Base-by-base conservation (phyloP, 2,329 filamentous ascomycete genomes). In the Fusarium redolens region DNA sequence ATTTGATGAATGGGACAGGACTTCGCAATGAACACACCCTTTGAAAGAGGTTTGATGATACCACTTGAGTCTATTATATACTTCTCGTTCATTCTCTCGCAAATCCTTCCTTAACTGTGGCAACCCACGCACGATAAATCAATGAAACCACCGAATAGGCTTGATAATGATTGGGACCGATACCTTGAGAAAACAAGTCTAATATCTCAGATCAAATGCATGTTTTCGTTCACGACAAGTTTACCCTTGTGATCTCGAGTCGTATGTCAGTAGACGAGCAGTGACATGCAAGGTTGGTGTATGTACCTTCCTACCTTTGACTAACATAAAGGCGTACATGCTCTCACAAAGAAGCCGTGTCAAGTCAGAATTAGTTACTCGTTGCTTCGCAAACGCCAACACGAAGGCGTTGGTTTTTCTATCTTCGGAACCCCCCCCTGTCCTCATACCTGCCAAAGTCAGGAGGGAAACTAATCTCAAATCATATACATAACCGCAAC, bases 381-480 rank as follows among this genome's bases (percentile, higher is more conserved):
- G 13, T 43, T 59, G n/a, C 31, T 30, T 41, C 37, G 20, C 52
- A 54, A 64, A 62, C 54, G 60, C 43, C 28, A 67, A 66, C 59
- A 65, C 40, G 37, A 71, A 70, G 66, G 61, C 38, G 69, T 74
- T 70, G 43, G 54, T 52, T 18, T 58, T 48, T 70, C 47, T 72
- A 76, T 55, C 60, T 65, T 54, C 61, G 43, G 47, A 14, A 40
- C 31, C 57, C 58, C 41, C 41, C 43, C 68, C 43, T 64, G 55
- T 59, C 65, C 50, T 55, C 61, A 64, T 60, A 43, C 65, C 58
- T 47, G 57, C 48, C 45, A 68, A 64, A 68, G 58, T 31, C 57
- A 47, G 30, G 50, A 52, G 54, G 63, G 31, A 51, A 44, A 50
- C 61, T 40, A 48, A 40, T 57, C 60, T 51, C 47, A 45, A 40